phyloP scores from a whole-genome alignment of 192 early-diverging fungal species.

The Backusella mclennaniae region DNA sequence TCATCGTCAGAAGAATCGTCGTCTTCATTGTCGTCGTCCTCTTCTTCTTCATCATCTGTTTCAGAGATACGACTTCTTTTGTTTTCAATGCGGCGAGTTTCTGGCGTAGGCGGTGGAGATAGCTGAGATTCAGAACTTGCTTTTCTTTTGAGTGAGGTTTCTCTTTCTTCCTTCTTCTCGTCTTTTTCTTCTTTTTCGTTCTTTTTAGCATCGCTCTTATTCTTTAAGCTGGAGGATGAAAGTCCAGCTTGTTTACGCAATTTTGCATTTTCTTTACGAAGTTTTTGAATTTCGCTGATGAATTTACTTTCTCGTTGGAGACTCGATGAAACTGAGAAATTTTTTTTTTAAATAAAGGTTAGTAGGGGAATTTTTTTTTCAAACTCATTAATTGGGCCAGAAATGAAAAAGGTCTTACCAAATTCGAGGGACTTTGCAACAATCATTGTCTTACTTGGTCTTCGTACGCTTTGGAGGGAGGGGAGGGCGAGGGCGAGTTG shows the following conservation, averaged over 20 bases:
- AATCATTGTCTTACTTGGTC: slow-evolving; percentile 81
- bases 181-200: not conserved
- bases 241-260: slow-evolving; percentile 21
- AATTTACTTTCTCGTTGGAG: slow-evolving; percentile 22
- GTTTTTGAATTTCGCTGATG: slow-evolving; percentile 17
- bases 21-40: not conserved
- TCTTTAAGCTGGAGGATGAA: not conserved
- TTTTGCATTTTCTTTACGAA: slow-evolving; percentile 28
- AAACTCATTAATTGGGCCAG: slow-evolving; percentile 13
- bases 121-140: not conserved
- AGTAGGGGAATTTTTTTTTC: not conserved
- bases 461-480: slow-evolving; percentile 64
- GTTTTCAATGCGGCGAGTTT: not conserved
- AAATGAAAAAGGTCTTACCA: slow-evolving; percentile 35
- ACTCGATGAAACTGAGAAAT: slow-evolving; percentile 13
- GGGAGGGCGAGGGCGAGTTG: slow-evolving; percentile 81
- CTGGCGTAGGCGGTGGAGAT: slow-evolving; percentile 21
- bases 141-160: slow-evolving; percentile 9
- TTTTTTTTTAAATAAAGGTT: not conserved
- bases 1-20: not conserved
- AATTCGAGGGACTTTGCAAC: slow-evolving; percentile 77
- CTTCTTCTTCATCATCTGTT: not conserved
- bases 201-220: not conserved
- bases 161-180: not conserved
- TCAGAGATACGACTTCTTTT: not conserved